phyloP scores from a whole-genome alignment of 1,284 basidiomycete genomes.

The Apiotrichum gamsii region DNA sequence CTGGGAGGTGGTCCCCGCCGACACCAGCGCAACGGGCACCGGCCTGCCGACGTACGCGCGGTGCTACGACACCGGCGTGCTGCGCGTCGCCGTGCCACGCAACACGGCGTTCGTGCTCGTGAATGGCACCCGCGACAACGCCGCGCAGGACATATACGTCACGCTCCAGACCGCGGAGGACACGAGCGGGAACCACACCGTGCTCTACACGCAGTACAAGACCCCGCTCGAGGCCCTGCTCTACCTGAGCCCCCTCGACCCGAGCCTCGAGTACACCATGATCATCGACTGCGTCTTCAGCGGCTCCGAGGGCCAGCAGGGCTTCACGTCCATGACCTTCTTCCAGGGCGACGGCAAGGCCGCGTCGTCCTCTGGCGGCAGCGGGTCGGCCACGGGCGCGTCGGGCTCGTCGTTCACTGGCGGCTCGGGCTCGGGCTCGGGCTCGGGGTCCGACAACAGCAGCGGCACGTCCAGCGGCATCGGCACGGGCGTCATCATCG shows the following conservation, averaged over 20 bases:
- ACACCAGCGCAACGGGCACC: too few relatives aligned
- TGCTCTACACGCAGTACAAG: background rate
- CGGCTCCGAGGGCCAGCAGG: background rate
- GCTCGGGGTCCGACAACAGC: too few relatives aligned
- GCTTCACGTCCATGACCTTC: background rate
- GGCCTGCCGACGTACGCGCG: background rate
- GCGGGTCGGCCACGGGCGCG: too few relatives aligned
- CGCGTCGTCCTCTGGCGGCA: too few relatives aligned
- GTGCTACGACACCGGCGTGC: background rate
- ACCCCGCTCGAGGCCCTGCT: background rate
- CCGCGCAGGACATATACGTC: background rate
- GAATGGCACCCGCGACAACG: background rate
- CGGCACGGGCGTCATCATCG: too few relatives aligned
- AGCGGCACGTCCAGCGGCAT: too few relatives aligned
- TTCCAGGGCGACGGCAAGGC: too few relatives aligned
- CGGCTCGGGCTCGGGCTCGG: too few relatives aligned
- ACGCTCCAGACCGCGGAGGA: background rate
- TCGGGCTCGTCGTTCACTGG: too few relatives aligned
- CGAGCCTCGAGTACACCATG: background rate
- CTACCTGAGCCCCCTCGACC: background rate
- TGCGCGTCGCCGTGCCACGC: background rate
- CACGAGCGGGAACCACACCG: background rate
- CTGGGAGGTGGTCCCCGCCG: background rate
- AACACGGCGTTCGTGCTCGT: background rate
- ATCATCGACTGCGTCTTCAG: background rate